phyloP scores from a whole-genome alignment of 2,329 filamentous ascomycete genomes.

The Aureobasidium sp. region DNA sequence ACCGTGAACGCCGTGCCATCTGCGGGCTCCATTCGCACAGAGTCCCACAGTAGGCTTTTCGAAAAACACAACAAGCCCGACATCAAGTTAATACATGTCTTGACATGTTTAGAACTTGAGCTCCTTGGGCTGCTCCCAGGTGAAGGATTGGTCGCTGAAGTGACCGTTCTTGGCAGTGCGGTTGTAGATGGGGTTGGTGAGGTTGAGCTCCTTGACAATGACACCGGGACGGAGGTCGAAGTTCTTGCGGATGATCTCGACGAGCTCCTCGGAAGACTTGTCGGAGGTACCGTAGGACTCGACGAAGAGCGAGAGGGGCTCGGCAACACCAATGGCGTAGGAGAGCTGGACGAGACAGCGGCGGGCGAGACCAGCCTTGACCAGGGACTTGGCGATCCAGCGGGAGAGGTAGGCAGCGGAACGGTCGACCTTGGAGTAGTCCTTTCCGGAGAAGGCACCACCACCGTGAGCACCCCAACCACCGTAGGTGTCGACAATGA shows the following conservation, averaged over 20 bases:
- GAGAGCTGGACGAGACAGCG: slow-evolving; percentile 95
- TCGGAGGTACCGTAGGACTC: slow-evolving; percentile 94
- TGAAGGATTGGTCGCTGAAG: slow-evolving; percentile 97
- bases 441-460: slow-evolving; percentile 99
- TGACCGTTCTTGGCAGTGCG: slow-evolving; percentile 99
- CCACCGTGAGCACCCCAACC: slow-evolving; percentile 99
- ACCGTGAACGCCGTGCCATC: slow-evolving; percentile 1
- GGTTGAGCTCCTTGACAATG: slow-evolving; percentile 94
- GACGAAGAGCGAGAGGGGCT: slow-evolving; percentile 96
- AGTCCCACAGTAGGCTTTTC: slow-evolving; percentile 2
- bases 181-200: slow-evolving; percentile 93
- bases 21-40: not conserved
- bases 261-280: slow-evolving; percentile 85
- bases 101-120: slow-evolving; percentile 69
- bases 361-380: slow-evolving; percentile 79
- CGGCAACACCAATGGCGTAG: slow-evolving; percentile 97
- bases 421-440: slow-evolving; percentile 99
- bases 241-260: slow-evolving; percentile 89
- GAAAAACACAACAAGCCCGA: not conserved
- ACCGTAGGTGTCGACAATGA: slow-evolving; percentile 99
- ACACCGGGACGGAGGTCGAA: slow-evolving; percentile 97
- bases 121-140: slow-evolving; percentile 95
- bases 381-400: slow-evolving; percentile 98
- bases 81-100: slow-evolving; percentile 10
- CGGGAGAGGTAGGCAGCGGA: slow-evolving; percentile 95